Evolutionary conservation across 1,139 yeast species (phyloP), one percentile per base, ranked within the genome.

Genomic region (Saccharomyces hybrid): DNA sequence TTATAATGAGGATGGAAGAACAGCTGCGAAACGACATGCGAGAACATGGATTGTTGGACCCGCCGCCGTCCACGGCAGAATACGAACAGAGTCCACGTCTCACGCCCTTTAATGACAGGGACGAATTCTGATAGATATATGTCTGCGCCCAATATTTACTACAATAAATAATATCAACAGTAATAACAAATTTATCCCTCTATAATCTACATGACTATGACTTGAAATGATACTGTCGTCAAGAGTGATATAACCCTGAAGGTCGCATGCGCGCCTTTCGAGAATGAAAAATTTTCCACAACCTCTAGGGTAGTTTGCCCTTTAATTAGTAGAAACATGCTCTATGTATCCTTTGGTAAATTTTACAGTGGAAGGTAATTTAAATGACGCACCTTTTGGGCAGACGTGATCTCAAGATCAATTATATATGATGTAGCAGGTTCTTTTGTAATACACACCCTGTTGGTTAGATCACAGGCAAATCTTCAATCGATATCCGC

Each of bases 1-100:
- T 42, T 13, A 9, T 34, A 28, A 49, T 59, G 38, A 60, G 56
- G 48, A 61, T 61, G 64, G 64, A 61, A 48, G 61, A 60, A 25
- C 61, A 61, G 48, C 56, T 61, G 16, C 49, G 60, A 34, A 53
- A 49, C 41, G 56, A 56, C 26, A 56, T 57, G 56, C 56, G 54
- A 27, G 54, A 55, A 47, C 53, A 53, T 23, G 60, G 60, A 6
- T 26, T 50, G 13, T 25, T 32, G 14, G 38, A 50, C 11, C 42
- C 42, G 20, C 42, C 42, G 11, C 42, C 42, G 8, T 34, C 42
- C 42, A 6, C 42, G 23, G 23, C 42, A 6, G 11, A 8, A 8
- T 34, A 34, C 20, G 42, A 34, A 14, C 5, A 14, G 11, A 34
- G 11, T 8, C 23, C 42, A 8, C 4, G 23, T 3, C 42, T 7